Conservation (phyloP, 345 rosid genomes). For the Murraya koenigii region DNA sequence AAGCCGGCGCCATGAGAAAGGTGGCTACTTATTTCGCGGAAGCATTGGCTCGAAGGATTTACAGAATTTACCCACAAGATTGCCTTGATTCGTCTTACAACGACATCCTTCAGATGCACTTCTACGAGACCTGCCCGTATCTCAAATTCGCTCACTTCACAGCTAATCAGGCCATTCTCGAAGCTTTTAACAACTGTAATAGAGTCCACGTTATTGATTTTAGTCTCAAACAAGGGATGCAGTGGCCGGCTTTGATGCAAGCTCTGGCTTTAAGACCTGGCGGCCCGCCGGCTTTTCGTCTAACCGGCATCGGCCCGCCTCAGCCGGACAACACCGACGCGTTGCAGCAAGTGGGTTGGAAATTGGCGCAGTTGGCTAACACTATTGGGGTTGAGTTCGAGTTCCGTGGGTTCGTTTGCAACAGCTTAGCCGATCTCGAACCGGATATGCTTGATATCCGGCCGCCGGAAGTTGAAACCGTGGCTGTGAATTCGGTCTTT, state of each 20-base stretch:
- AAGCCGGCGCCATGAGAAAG: constrained; percentile 83
- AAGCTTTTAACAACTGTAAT: constrained; percentile 52
- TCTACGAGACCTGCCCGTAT: constrained; percentile 89
- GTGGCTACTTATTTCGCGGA: constrained; percentile 93
- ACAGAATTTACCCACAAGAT: constrained; percentile 55
- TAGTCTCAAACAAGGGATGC: constrained; percentile 75
- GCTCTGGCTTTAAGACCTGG: constrained; percentile 83
- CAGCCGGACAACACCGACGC: constrained; percentile 53
- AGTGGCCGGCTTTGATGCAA: constrained; percentile 95
- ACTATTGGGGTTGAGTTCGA: constrained; percentile 61
- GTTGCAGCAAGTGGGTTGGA: constrained; percentile 78
- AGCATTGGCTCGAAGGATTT: constrained; percentile 76
- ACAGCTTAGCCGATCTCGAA: constrained; percentile 65
- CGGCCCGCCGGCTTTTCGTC: constrained; percentile 77
- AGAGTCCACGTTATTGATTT: constrained; percentile 83
- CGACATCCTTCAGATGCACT: constrained; percentile 71
- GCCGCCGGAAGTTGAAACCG: constrained; percentile 43
- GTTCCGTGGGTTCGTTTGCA: constrained; percentile 59
- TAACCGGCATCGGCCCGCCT: constrained; percentile 87
- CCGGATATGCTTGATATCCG: constrained; percentile 61
- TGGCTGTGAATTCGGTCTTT: constrained; percentile 82
- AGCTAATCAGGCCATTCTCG: constrained; percentile 89
- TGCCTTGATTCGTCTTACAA: constrained; percentile 36
- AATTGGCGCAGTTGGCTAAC: constrained; percentile 64
- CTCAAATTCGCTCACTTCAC: constrained; percentile 95